Evolutionary conservation across 2,329 filamentous ascomycete genomes (phyloP).

Genomic region (Mycosphaerella sp.): DNA sequence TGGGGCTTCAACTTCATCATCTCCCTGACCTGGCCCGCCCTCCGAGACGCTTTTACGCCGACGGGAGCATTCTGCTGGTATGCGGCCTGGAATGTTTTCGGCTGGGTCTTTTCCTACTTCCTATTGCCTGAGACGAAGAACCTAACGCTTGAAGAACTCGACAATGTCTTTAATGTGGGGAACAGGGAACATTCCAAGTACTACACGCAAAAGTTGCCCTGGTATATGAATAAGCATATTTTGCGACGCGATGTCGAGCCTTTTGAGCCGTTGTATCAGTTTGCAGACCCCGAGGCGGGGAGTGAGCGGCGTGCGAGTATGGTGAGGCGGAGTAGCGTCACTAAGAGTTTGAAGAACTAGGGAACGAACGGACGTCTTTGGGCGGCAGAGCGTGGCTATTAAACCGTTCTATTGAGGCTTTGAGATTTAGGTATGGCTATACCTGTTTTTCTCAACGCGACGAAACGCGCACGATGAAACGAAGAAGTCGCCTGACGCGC

Average conservation of each 20-base stretch:
- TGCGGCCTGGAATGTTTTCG: conserved; percentile 41
- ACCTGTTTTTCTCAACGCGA: no score
- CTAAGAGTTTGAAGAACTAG: not conserved
- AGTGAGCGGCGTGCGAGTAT: conserved; percentile 7
- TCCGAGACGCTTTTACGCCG: conserved; percentile 43
- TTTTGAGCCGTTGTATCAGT: conserved; percentile 17
- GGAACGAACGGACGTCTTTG: no score
- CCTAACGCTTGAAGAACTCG: conserved; percentile 52
- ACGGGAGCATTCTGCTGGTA: conserved; percentile 52
- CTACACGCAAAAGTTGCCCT: conserved; percentile 24
- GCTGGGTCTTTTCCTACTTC: conserved; percentile 24
- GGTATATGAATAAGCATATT: conserved; percentile 23
- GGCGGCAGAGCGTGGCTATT: no score
- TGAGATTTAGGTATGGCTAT: no score
- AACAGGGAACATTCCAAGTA: conserved; percentile 25
- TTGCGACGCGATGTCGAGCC: conserved; percentile 21
- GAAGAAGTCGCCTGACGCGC: no score
- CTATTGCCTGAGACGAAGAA: conserved; percentile 44
- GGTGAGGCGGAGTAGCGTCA: not conserved
- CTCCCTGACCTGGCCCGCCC: conserved; percentile 42
- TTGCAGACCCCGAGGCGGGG: conserved; percentile 10
- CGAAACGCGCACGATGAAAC: no score
- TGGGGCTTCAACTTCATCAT: conserved; percentile 39
- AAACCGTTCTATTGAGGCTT: no score
- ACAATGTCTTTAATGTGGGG: conserved; percentile 45